These are phyloP conservation scores for Artemisia argyi DNA, from an alignment of 129 eudicot species.

Conservation along the genomic window DNA sequence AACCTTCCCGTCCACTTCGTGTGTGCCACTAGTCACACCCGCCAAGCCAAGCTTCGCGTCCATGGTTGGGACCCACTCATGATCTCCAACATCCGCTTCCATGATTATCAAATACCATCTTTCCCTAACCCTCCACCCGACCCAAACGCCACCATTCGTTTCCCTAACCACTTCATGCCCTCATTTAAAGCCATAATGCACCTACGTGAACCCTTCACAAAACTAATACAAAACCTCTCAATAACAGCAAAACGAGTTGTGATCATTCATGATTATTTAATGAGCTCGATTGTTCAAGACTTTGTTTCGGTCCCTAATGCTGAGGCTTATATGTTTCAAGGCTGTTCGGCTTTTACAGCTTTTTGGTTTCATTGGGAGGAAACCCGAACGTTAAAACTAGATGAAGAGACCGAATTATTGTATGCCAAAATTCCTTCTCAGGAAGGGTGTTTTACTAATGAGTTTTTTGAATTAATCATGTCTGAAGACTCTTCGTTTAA, in stretches of 20 bases:
- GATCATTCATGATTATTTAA: too few relatives aligned
- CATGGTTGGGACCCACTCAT: too few relatives aligned
- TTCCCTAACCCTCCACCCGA: slow-evolving; percentile 47
- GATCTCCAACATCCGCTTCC: slow-evolving; percentile 54
- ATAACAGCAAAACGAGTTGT: slow-evolving; percentile 23
- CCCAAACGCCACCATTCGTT: slow-evolving; percentile 39
- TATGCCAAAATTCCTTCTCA: slow-evolving; percentile 28
- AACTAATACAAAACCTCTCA: slow-evolving; percentile 25
- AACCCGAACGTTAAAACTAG: too few relatives aligned
- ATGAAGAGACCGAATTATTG: too few relatives aligned
- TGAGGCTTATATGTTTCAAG: too few relatives aligned
- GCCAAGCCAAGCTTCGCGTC: too few relatives aligned
- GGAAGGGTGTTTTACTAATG: slow-evolving; percentile 30
- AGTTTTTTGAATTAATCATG: slow-evolving; percentile 8
- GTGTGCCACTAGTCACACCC: too few relatives aligned
- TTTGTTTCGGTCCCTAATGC: too few relatives aligned
- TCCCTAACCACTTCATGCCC: slow-evolving; percentile 59
- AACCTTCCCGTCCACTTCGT: too few relatives aligned
- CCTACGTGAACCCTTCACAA: slow-evolving; percentile 38
- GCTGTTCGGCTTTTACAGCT: too few relatives aligned
- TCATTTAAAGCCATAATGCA: slow-evolving; percentile 34
- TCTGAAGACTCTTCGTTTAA: slow-evolving; percentile 29
- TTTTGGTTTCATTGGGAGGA: too few relatives aligned
- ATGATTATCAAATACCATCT: slow-evolving; percentile 48
- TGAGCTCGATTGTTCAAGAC: too few relatives aligned